phyloP scores from a whole-genome alignment of 1,139 yeast species.

The Debaryomyces subglobosus region DNA sequence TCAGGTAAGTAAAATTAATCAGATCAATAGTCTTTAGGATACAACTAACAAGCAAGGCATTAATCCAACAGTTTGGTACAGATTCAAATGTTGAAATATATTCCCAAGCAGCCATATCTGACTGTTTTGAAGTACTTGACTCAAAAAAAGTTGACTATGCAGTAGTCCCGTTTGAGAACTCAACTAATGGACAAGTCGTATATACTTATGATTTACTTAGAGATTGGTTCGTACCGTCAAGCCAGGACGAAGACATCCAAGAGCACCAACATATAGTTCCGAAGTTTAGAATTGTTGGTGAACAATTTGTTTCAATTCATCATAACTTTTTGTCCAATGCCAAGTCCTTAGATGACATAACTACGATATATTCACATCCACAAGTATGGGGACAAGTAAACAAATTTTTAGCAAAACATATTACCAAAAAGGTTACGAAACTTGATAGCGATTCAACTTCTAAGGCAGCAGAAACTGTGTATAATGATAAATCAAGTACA shows the following conservation, averaged over 20 bases:
- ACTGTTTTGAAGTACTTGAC: slow-evolving; percentile 63
- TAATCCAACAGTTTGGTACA: slow-evolving; percentile 69
- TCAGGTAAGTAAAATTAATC: slow-evolving; percentile 53
- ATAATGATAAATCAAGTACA: slow-evolving; percentile 37
- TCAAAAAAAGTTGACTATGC: slow-evolving; percentile 60
- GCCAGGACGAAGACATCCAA: slow-evolving; percentile 11
- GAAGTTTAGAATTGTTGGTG: slow-evolving; percentile 62
- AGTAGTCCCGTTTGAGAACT: slow-evolving; percentile 91
- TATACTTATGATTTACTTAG: slow-evolving; percentile 80
- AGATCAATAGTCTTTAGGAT: not conserved
- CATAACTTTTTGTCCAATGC: slow-evolving; percentile 71
- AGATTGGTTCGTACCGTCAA: slow-evolving; percentile 52
- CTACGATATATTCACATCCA: slow-evolving; percentile 83
- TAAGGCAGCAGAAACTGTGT: slow-evolving; percentile 73
- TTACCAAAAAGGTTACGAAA: slow-evolving; percentile 42
- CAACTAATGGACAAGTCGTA: slow-evolving; percentile 92
- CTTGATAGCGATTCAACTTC: slow-evolving; percentile 82
- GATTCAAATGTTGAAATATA: slow-evolving; percentile 34
- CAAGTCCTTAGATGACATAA: slow-evolving; percentile 44
- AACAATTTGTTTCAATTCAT: slow-evolving; percentile 79
- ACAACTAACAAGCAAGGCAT: slow-evolving; percentile 53
- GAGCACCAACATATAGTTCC: slow-evolving; percentile 16
- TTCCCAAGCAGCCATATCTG: slow-evolving; percentile 56
- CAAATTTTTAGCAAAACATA: slow-evolving; percentile 43
- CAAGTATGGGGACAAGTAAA: slow-evolving; percentile 97